Evolutionary conservation across 331 rosid genomes (phyloP).

Genomic region (Malus hybrid): DNA sequence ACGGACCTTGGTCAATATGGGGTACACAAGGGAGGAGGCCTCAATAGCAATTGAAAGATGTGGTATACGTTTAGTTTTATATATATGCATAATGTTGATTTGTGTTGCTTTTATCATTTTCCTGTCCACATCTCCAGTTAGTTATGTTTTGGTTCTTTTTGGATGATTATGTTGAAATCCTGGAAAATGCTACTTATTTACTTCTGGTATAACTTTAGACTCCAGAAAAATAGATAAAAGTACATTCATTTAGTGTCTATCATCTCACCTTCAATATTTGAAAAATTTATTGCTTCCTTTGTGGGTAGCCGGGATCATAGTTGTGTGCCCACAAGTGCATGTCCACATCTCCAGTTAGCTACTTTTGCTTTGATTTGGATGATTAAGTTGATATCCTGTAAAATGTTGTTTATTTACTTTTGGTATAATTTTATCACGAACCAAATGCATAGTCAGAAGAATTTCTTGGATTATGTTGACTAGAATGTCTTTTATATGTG

Average conservation of each 20-base stretch:
- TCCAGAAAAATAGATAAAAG: neutral
- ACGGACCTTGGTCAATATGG: slow-evolving; percentile 60
- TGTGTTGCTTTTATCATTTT: neutral
- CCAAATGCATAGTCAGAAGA: neutral
- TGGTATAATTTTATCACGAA: no score
- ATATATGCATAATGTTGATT: slow-evolving; percentile 2
- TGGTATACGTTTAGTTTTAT: slow-evolving; percentile 38
- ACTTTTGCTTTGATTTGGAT: neutral
- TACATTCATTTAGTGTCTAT: neutral
- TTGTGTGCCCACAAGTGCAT: neutral
- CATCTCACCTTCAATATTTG: neutral
- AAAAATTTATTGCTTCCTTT: neutral
- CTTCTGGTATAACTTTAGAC: neutral
- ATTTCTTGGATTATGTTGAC: neutral
- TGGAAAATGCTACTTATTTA: neutral
- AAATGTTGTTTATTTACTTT: neutral
- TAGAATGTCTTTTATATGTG: neutral
- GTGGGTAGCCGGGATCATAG: neutral
- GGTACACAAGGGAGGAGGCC: slow-evolving; percentile 60
- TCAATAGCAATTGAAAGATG: slow-evolving; percentile 74
- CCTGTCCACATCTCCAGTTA: neutral
- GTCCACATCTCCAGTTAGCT: neutral
- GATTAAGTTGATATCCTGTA: neutral
- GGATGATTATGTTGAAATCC: neutral
- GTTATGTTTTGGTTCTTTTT: neutral